phyloP scores from a whole-genome alignment of 1,284 basidiomycete genomes.

The Rhizopogon hawkerae region DNA sequence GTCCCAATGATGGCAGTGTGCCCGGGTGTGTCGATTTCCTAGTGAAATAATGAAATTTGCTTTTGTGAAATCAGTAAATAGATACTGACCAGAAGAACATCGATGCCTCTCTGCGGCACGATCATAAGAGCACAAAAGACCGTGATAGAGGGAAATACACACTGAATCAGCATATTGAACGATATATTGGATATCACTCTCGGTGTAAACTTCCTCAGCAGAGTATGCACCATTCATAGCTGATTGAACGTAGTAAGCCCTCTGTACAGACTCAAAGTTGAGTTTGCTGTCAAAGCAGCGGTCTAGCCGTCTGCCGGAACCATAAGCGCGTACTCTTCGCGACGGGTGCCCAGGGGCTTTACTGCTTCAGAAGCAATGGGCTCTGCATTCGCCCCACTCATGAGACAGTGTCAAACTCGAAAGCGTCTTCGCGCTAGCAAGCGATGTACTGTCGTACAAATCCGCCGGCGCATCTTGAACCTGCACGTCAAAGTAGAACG shows the following conservation, averaged over 20 bases:
- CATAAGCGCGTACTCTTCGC: slow-evolving; percentile 41
- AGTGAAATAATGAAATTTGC: slow-evolving; percentile 29
- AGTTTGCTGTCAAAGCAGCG: slow-evolving; percentile 40
- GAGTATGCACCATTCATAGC: slow-evolving; percentile 55
- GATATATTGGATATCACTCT: slow-evolving; percentile 46
- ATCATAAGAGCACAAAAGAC: neutral
- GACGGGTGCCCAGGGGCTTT: slow-evolving; percentile 29
- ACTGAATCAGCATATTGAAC: slow-evolving; percentile 57
- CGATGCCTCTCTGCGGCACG: slow-evolving; percentile 20
- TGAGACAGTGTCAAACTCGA: slow-evolving; percentile 3
- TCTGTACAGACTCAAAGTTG: slow-evolving; percentile 50
- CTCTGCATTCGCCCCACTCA: slow-evolving; percentile 1
- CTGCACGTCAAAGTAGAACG: slow-evolving; percentile 34
- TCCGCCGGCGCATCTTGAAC: slow-evolving; percentile 35
- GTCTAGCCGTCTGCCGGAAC: slow-evolving; percentile 36
- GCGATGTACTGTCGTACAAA: slow-evolving; percentile 30
- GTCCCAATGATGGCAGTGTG: slow-evolving; percentile 58
- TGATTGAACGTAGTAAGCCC: slow-evolving; percentile 48
- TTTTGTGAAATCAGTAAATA: neutral
- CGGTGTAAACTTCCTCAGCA: slow-evolving; percentile 43
- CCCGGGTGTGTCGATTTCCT: slow-evolving; percentile 64
- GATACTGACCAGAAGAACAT: slow-evolving; percentile 22
- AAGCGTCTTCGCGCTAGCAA: slow-evolving; percentile 26
- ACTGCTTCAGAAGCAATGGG: slow-evolving; percentile 32
- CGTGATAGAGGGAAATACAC: slow-evolving; percentile 13